Evolutionary conservation across 371 early-diverging fungal genomes (phyloP), one percentile per base, ranked within the genome.

Genomic region (Massospora cicadina): DNA sequence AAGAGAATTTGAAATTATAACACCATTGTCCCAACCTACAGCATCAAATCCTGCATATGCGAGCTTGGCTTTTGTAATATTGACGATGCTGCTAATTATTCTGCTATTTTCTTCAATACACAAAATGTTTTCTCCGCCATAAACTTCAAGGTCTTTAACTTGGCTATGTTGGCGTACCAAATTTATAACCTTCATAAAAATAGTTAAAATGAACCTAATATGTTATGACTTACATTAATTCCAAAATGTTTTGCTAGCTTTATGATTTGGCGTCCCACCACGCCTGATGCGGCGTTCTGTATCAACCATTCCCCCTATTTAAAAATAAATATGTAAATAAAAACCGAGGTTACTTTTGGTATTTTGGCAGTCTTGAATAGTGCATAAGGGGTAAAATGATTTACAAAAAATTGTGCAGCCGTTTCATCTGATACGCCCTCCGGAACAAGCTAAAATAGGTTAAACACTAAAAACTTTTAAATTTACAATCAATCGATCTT

Each of bases 1-100:
- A 5, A 63, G 28, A 25, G n/a, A 17, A 24, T 63, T 43, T 1
- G 63, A 63, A 30, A 63, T 23, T 23, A 63, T 33, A 28, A 63
- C 24, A 17, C 63, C 63, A 24, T 21, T 2, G 24, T 63, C 54
- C 2, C 63, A 53, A 23, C 63, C 63, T 27, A 63, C 13, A 54
- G 63, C 33, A 63, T 63, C 63, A 53, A 63, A n/a, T 2, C 54
- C 63, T 32, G 33, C 63, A 63, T 30, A 63, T 2, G 63, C 63
- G 28, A 10, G 23, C 54, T 63, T 30, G 2, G 24, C 63, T 23
- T 53, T 13, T n/a, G 63, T 63, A 21, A 63, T 63, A 26, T 33
- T 53, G 2, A 32, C 2, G 28, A 63, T 13, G 43, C 54, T 55
- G 17, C 5, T 24, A 7, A 63, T 24, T 2, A 63, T 26, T 26